A percentile compares a stretch with the other conserved stretches of the same genome.
These are phyloP conservation scores for Pyricularia sp. DNA, from an alignment of 2,329 filamentous ascomycete species.

Conservation along the genomic window DNA sequence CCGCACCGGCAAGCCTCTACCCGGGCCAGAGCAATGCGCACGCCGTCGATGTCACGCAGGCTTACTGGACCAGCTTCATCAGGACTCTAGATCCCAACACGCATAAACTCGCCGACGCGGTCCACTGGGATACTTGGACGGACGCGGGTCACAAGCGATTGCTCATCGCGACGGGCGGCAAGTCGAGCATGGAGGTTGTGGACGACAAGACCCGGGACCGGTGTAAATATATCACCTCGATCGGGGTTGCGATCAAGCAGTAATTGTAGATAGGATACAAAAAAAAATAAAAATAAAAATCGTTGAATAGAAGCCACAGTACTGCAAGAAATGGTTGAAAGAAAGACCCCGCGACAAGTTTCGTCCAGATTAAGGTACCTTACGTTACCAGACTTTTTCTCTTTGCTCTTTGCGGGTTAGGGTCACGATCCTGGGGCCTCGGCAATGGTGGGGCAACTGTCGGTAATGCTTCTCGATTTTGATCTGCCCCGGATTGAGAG, in stretches of 20 bases:
- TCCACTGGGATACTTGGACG: constrained; percentile 36
- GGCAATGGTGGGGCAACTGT: not conserved
- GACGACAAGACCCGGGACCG: not conserved
- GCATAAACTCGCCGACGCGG: constrained; percentile 28
- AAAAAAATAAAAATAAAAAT: not conserved
- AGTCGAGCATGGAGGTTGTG: constrained; percentile 11
- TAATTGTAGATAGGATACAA: not conserved
- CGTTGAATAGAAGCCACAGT: too few relatives aligned
- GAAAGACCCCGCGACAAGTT: not conserved
- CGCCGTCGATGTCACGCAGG: constrained; percentile 49
- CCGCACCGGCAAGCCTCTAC: constrained; percentile 41
- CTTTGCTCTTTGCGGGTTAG: not conserved
- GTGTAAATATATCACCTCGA: not conserved
- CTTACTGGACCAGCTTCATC: constrained; percentile 67
- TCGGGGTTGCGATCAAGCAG: not conserved
- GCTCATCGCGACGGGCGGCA: constrained; percentile 24
- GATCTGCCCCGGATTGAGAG: not conserved
- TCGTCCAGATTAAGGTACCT: not conserved
- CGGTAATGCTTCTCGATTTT: not conserved
- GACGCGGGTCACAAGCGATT: constrained; percentile 20
- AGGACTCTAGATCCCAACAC: constrained; percentile 50
- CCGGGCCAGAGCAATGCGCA: constrained; percentile 36
- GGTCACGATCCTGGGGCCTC: not conserved
- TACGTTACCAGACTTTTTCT: not conserved
- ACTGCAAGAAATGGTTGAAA: not conserved